These are phyloP conservation scores for Xylariaceae sp. DNA, from an alignment of 2,329 filamentous ascomycete species.

Conservation along the genomic window DNA sequence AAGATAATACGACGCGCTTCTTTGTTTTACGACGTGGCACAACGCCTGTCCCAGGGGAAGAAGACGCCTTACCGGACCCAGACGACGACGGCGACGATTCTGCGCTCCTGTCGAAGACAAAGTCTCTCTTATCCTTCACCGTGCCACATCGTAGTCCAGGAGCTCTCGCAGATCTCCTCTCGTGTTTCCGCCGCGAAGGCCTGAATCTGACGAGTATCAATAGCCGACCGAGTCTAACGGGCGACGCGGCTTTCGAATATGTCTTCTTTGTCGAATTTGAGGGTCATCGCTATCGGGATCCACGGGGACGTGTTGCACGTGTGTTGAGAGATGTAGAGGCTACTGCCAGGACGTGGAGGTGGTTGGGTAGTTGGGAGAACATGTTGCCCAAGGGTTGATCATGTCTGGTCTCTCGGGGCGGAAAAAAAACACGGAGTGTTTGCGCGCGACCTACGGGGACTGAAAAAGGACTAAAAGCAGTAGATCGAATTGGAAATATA, in stretches of 20 bases:
- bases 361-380: constrained; percentile 66
- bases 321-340: constrained; percentile 58
- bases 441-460: background rate
- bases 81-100: constrained; percentile 8
- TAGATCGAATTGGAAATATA: too few relatives aligned
- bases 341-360: constrained; percentile 62
- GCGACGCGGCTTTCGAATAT: constrained; percentile 67
- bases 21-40: constrained; percentile 55
- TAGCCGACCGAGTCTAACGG: constrained; percentile 68
- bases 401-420: background rate
- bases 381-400: constrained; percentile 10
- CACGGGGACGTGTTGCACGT: constrained; percentile 55
- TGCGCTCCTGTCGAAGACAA: constrained; percentile 40
- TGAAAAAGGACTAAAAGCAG: background rate
- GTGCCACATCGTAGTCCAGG: constrained; percentile 75
- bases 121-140: constrained; percentile 80
- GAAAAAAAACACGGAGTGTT: background rate
- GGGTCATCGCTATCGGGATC: constrained; percentile 54
- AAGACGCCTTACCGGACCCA: background rate
- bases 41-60: constrained; percentile 15
- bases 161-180: constrained; percentile 76
- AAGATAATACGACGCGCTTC: constrained; percentile 78
- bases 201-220: constrained; percentile 91
- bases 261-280: constrained; percentile 93
- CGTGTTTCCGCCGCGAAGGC: constrained; percentile 69